A percentile compares a stretch with the other conserved stretches of the same genome.
Evolutionary conservation across 768 basidiomycete species (phyloP).

Genomic region (Phylloporus scabripes): DNA sequence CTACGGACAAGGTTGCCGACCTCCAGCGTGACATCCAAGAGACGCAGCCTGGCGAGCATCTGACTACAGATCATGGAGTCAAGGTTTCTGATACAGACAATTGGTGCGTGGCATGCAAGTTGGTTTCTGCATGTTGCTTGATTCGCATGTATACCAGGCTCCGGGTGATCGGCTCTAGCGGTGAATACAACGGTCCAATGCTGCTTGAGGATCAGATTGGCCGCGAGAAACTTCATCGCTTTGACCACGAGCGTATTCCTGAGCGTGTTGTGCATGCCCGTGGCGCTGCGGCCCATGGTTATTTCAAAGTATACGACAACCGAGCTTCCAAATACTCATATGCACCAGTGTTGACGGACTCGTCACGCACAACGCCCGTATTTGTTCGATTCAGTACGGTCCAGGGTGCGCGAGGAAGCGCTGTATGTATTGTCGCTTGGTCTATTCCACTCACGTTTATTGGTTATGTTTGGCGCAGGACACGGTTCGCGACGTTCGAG

Average conservation of each 20-base stretch:
- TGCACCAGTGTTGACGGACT: constrained; percentile 68
- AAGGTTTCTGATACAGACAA: constrained; percentile 58
- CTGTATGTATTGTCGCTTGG: constrained; percentile 41
- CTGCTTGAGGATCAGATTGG: constrained; percentile 75
- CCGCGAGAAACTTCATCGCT: constrained; percentile 71
- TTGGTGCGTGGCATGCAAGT: constrained; percentile 37
- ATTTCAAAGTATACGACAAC: constrained; percentile 70
- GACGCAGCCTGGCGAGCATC: constrained; percentile 2
- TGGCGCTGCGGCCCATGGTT: constrained; percentile 75
- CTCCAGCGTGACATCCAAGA: constrained; percentile 25
- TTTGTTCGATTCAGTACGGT: constrained; percentile 88
- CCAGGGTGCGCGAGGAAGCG: constrained; percentile 73
- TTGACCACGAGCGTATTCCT: constrained; percentile 87
- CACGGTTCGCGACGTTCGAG: constrained; percentile 79
- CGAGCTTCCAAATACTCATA: constrained; percentile 65
- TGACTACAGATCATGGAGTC: constrained; percentile 63
- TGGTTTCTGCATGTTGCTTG: constrained; percentile 1
- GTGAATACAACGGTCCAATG: constrained; percentile 53
- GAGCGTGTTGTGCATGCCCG: constrained; percentile 75
- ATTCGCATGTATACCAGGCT: constrained; percentile 39
- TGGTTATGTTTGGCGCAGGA: constrained; percentile 36
- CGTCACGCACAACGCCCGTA: constrained; percentile 64
- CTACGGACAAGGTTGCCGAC: constrained; percentile 20
- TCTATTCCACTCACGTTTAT: not conserved
- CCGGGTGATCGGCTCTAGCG: constrained; percentile 39